Evolutionary conservation across 306 rosid species (phyloP), one percentile per base, ranked within the genome.

Genomic region (Luffa aegyptiaca): DNA sequence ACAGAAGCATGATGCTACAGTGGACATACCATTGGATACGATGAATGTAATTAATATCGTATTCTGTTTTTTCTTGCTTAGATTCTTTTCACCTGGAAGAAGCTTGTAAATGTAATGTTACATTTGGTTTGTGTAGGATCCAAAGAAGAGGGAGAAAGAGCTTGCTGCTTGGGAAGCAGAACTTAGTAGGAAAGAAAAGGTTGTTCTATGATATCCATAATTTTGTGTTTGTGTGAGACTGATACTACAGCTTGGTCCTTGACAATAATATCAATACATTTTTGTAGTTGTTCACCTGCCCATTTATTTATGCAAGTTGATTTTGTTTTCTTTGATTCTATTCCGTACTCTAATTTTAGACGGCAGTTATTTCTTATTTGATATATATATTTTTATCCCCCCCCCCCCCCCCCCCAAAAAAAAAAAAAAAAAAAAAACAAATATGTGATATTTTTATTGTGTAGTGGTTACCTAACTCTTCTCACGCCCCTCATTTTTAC

Each of bases 111-210:
- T 76, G 8, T 79, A 48, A 84, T 79, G 63, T 52, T 70, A 51
- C 71, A 49, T 80, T 49, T 57, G 62, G 75, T 82, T 46, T 82
- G 39, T 26, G 83, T 87, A 96, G 98, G 96, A 89, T 78, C 90
- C 98, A 52, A 96, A 89, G 85, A 86, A 86, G 84, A 96, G 86
- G 74, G 90, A 81, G 80, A 88, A 88, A 81, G 99, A 96, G 84
- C 94, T 96, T 84, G 97, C 97, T 80, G 69, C 80, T 41, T 93
- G 99, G 96, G 99, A 93, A 85, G 94, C 96, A 7, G 98, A 96
- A 86, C 91, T 96, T 58, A 91, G 82, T 83, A 87, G 86, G 88
- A 91, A 87, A 83, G 98, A 94, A 84, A 89, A 88, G 95, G 98
- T 92, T 57, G 16, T 8, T 35, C 4, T 51, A 33, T 49, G 63